These are phyloP conservation scores for Clathrus columnatus DNA, from an alignment of 768 basidiomycete species.

Conservation along the genomic window DNA sequence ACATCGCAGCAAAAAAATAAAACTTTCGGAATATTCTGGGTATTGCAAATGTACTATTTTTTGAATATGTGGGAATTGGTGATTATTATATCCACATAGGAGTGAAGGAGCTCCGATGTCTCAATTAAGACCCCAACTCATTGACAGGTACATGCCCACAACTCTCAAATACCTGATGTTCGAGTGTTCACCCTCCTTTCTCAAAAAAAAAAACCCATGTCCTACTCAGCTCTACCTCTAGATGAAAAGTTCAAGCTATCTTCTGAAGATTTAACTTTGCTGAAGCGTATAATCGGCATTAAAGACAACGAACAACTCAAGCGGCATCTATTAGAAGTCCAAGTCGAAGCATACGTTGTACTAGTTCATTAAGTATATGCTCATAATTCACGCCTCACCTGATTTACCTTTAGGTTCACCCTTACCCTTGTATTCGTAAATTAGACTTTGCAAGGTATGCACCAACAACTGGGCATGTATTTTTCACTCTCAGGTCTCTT, in stretches of 20 bases:
- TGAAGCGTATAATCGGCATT: slow-evolving; percentile 24
- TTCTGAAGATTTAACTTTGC: slow-evolving; percentile 19
- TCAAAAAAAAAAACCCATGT: background rate
- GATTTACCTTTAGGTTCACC: slow-evolving; percentile 16
- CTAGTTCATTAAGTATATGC: background rate
- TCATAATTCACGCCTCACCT: background rate
- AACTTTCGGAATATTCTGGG: too few relatives aligned
- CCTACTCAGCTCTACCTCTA: background rate
- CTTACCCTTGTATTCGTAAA: slow-evolving; percentile 22
- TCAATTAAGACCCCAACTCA: too few relatives aligned
- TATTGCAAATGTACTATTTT: too few relatives aligned
- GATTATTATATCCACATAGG: too few relatives aligned
- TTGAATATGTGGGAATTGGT: too few relatives aligned
- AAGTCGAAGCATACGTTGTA: slow-evolving; percentile 26
- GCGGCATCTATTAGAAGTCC: slow-evolving; percentile 26
- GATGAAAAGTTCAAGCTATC: slow-evolving; percentile 7
- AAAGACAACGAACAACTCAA: slow-evolving; percentile 23
- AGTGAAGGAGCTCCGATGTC: too few relatives aligned
- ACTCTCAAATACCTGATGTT: too few relatives aligned
- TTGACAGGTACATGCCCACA: too few relatives aligned
- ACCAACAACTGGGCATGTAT: background rate
- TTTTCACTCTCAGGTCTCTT: background rate
- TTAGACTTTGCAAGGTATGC: slow-evolving; percentile 20
- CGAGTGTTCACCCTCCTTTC: background rate
- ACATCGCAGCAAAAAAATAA: too few relatives aligned